Base-by-base conservation (phyloP, 257 asterid genomes). In the Petrea volubilis region DNA sequence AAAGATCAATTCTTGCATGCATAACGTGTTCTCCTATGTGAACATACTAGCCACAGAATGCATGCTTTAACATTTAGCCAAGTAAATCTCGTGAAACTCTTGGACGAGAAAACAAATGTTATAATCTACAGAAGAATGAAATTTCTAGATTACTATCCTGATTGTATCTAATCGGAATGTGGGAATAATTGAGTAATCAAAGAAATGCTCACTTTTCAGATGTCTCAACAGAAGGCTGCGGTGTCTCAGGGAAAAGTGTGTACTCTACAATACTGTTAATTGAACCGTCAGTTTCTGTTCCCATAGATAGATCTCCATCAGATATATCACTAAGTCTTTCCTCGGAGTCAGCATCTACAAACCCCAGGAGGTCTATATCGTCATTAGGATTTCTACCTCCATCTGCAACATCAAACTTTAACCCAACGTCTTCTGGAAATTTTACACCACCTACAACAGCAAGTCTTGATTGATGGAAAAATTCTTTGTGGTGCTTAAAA, bases 301-400 rank as follows among this genome's bases (percentile, higher is more conserved):
- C 96, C 96, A 85, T 91, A 25, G 98, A 91, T 60, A 94, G 97
- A 79, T 82, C 97, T 10, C 99, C 83, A 81, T 94, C 99, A 31
- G 99, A 94, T 70, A 94, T 89, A 79, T 94, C 97, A 75, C 99
- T 94, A 20, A 94, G 87, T 70, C 97, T 86, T 82, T 89, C 97
- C 28, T 94, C 97, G 4, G 90, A 88, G 70, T 91, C 99, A 6
- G 74, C 89, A 69, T 89, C 99, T 67, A 91, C 97, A 10, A 91
- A 74, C 59, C 93, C 91, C 62, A 89, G 55, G 70, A 91, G 93
- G 73, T 82, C 97, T 14, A 79, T 67, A 27, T 95, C 97, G 2
- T 85, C 95, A 24, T 65, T 72, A 60, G 65, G 78, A 67, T 72
- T 78, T 79, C 78, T 84, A 64, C 47, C 74, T 59, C 71, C 84